Base-by-base conservation (phyloP, 164 flowering plant genomes). In the Platanus orientalis region DNA sequence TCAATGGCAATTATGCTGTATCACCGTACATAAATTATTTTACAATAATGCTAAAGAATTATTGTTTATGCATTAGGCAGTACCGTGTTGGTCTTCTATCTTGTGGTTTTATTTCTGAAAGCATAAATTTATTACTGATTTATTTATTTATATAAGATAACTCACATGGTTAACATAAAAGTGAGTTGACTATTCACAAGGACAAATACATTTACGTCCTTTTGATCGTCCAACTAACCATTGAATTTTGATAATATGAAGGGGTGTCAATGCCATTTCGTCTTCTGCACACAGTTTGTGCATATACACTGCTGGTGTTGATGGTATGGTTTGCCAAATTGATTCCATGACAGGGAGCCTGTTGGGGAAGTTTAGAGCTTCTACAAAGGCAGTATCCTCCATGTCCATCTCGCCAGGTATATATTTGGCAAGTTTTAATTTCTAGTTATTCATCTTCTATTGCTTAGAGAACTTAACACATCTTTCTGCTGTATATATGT, bases 261-360 rank as follows among this genome's bases (percentile, higher is more conserved):
- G 97, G 78, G 97, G 96, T 62, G 95, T 89, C 61, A 78, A 61
- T 59, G 80, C 95, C 50, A 70, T 94, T 57, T 80, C 95, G 24
- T 80, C 73, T 78, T 71, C 90, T 47, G 36, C 60, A n/a, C 65
- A 75, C n/a, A 75, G 76, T 64, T 81, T 87, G 21, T 73, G 76
- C 67, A 72, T 88, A 70, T 94, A 85, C 63, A 74, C 92, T 66
- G 87, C 85, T 7, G 97, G 98, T 48, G 85, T 76, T 68, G 97
- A 94, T 86, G 98, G 98, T 42, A 83, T 89, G 90, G 65, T 87
- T 59, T 89, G 88, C 75, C 72, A 84, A 76, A 77, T 86, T 72
- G 95, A 91, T 70, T 67, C 78, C 26, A 54, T 56, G 50, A 68
- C 81, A 11, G 97, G 98, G 27, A 84, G 71, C 58, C 63, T 83